Conservation (phyloP, 1,284 basidiomycete genomes). For the Trichosporon sp. region DNA sequence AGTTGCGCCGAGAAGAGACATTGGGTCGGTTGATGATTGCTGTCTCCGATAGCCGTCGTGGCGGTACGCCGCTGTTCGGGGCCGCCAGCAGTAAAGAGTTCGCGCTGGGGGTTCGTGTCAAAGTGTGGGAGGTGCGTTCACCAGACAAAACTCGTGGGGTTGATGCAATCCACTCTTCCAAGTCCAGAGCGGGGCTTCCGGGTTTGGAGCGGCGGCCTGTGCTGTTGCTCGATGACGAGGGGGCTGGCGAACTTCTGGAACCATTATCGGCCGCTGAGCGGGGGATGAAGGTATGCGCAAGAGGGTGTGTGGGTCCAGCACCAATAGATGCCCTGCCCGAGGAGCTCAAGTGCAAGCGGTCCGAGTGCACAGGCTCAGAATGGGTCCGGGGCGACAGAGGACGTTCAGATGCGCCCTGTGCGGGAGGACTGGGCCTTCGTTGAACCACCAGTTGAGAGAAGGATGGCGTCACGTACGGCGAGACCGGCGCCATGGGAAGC, state of each 20-base stretch:
- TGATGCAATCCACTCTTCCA: conserved; percentile 2
- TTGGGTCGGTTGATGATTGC: conserved; percentile 11
- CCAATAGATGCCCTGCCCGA: not conserved
- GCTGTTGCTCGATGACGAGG: not conserved
- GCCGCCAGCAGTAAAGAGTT: not conserved
- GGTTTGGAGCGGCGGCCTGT: conserved; percentile 1
- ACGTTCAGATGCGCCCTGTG: conserved; percentile 6
- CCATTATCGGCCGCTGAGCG: conserved; percentile 1
- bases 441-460: conserved; percentile 39
- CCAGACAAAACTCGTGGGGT: conserved; percentile 2
- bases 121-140: not conserved
- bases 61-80: not conserved
- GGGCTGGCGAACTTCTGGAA: not conserved
- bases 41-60: conserved; percentile 15
- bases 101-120: conserved; percentile 1
- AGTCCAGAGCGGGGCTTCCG: not conserved
- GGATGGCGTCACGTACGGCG: conserved; percentile 42
- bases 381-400: not conserved
- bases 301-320: not conserved
- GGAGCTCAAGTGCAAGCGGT: not conserved
- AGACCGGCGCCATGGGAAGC: conserved; percentile 40
- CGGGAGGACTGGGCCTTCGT: conserved; percentile 2
- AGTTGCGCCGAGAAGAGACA: conserved; percentile 2
- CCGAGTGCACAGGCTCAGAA: not conserved
- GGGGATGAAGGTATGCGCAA: not conserved